Base-by-base conservation (phyloP, 371 early-diverging fungal species). In the Rhizopus microsporus region DNA sequence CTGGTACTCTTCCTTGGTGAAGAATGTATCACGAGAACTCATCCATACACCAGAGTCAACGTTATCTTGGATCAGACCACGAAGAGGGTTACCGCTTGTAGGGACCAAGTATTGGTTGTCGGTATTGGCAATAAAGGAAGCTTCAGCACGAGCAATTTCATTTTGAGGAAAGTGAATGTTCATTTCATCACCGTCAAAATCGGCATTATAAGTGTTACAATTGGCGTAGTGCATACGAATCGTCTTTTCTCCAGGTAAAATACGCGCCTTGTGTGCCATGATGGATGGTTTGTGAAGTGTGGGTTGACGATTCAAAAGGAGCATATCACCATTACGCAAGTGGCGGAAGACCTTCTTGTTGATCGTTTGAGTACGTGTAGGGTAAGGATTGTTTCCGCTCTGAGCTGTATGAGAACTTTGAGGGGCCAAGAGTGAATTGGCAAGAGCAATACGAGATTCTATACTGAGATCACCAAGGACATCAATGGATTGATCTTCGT, bases 101-200 rank as follows among this genome's bases (percentile, higher is more conserved):
- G 99, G 98, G 6, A 95, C 98, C 53, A 99, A 83, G 81, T 99
- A 99, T 77, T 99, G 99, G 61, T 90, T 82, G 69, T 99, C 98
- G 4, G 95, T 99, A 54, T 93, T 92, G 57, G 95, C 96, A 60
- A 99, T 95, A 62, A 95, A 69, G 63, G 89, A 82, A 35, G 97
- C 97, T 79, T 99, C 99, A 31, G 99, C 93, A 51, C 96, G 86
- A 10, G 97, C 96, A 49, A 94, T 79, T 76, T 97, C 94, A 75
- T 92, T 94, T 79, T 99, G 99, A 35, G 99, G 99, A 69, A 99
- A 99, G 80, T 99, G 99, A 63, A 98, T 89, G 78, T 99, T 99
- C 99, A 99, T 99, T 80, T 99, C 99, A 80, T 99, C 99, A 71
- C 99, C 99, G 78, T 99, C 99, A 80, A 99, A 99, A 87, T 99